phyloP scores from a whole-genome alignment of 2,329 filamentous ascomycete genomes.

The Arthrinium puccinioides region DNA sequence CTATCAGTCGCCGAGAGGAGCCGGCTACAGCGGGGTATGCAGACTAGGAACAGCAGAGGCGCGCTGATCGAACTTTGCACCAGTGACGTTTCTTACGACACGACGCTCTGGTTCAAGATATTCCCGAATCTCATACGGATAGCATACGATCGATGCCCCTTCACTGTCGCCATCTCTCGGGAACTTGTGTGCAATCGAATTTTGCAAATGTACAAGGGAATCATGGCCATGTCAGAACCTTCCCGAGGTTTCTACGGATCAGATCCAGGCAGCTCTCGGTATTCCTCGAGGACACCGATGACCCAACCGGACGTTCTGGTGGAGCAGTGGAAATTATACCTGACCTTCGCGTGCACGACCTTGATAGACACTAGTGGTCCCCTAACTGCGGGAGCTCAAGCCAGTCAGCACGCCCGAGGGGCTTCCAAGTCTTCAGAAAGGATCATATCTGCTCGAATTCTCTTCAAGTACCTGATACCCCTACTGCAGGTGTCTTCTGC shows the following conservation, averaged over 20 bases:
- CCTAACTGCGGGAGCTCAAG: conserved; percentile 47
- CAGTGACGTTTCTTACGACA: conserved; percentile 90
- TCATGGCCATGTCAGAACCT: conserved; percentile 71
- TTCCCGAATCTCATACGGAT: conserved; percentile 92
- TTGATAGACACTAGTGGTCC: conserved; percentile 72
- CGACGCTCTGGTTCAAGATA: conserved; percentile 94
- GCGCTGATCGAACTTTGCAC: conserved; percentile 90
- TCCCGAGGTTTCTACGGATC: conserved; percentile 56
- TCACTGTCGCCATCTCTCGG: conserved; percentile 82
- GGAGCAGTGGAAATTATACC: conserved; percentile 96
- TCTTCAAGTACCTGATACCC: conserved; percentile 89
- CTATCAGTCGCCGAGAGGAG: conserved; percentile 89
- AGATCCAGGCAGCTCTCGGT: conserved; percentile 47
- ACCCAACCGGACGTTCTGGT: conserved; percentile 81
- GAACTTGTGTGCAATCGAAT: conserved; percentile 91
- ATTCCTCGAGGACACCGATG: conserved; percentile 49
- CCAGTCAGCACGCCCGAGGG: conserved; percentile 72
- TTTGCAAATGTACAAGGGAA: conserved; percentile 83
- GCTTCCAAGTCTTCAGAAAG: conserved; percentile 69
- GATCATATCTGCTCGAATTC: conserved; percentile 77
- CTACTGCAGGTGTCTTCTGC: conserved; percentile 73
- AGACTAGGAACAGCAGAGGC: conserved; percentile 74
- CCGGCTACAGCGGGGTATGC: conserved; percentile 81
- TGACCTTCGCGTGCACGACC: conserved; percentile 95
- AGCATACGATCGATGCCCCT: conserved; percentile 83